phyloP scores from a whole-genome alignment of 2,329 filamentous ascomycete species.

The Fusarium sp. region DNA sequence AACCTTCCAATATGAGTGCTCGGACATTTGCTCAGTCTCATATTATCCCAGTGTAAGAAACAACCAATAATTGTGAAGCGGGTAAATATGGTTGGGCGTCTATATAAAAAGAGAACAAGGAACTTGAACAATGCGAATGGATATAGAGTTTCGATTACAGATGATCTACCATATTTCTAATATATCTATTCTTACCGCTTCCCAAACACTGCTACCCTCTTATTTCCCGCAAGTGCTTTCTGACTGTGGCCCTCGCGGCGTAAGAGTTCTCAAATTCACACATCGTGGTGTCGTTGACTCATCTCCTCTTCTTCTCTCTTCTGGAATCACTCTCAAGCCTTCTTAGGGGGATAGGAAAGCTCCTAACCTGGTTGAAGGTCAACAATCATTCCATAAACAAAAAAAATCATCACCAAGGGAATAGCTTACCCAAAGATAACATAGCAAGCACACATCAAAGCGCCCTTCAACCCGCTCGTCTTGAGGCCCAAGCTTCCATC shows the following conservation, averaged over 20 bases:
- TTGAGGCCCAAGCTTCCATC: slow-evolving; percentile 75
- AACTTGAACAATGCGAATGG: not conserved
- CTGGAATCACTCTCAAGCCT: not conserved
- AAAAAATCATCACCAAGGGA: not conserved
- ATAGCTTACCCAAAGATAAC: slow-evolving; percentile 60
- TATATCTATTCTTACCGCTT: not conserved
- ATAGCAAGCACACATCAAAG: slow-evolving; percentile 66
- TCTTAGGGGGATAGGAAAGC: too few relatives aligned
- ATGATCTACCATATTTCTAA: not conserved
- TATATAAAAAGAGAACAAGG: not conserved
- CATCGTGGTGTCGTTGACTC: too few relatives aligned
- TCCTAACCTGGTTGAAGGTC: not conserved
- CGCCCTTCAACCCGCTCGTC: slow-evolving; percentile 64
- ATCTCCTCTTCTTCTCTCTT: not conserved
- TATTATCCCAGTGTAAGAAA: too few relatives aligned
- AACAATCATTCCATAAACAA: too few relatives aligned
- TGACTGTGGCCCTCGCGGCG: not conserved
- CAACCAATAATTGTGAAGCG: not conserved
- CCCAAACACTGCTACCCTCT: not conserved
- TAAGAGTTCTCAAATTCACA: not conserved
- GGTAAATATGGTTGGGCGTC: not conserved
- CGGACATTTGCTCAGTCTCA: not conserved
- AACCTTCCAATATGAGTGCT: not conserved
- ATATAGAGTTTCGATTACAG: not conserved
- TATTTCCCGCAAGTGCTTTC: not conserved